These are phyloP conservation scores for Penicillium diatomitis DNA, from an alignment of 495 filamentous ascomycete genomes.

Conservation along the genomic window DNA sequence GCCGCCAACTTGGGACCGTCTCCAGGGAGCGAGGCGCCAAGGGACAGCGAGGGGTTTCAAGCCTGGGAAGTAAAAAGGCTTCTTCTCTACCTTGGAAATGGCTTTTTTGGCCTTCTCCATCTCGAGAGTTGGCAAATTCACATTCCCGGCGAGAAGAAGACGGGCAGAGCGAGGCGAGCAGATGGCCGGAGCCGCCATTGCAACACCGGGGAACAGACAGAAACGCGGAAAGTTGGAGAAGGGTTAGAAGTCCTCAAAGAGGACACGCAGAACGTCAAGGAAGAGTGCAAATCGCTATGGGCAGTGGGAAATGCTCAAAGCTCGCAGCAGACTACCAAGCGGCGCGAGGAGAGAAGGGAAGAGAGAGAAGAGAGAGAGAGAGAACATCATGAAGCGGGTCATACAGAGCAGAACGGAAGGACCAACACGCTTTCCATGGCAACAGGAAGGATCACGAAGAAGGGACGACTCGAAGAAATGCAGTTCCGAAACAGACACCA, in stretches of 20 bases:
- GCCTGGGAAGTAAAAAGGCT: background rate
- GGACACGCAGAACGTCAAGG: background rate
- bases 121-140: background rate
- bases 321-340: background rate
- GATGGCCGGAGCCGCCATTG: background rate
- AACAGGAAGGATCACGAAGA: background rate
- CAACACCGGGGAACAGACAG: background rate
- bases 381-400: background rate
- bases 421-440: background rate
- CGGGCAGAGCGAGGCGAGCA: background rate
- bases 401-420: background rate
- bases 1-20: background rate
- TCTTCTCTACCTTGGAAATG: background rate
- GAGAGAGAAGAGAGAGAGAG: background rate
- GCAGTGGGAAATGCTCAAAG: background rate
- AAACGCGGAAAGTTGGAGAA: background rate
- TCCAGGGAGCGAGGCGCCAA: background rate
- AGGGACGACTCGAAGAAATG: too few relatives aligned
- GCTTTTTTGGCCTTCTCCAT: background rate
- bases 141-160: background rate
- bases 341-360: background rate
- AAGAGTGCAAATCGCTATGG: background rate
- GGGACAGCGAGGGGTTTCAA: background rate
- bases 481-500: too few relatives aligned
- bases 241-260: background rate